Evolutionary conservation across 495 filamentous ascomycete genomes (phyloP), one percentile per base, ranked within the genome.

Genomic region (Trichoderma parareesei): DNA sequence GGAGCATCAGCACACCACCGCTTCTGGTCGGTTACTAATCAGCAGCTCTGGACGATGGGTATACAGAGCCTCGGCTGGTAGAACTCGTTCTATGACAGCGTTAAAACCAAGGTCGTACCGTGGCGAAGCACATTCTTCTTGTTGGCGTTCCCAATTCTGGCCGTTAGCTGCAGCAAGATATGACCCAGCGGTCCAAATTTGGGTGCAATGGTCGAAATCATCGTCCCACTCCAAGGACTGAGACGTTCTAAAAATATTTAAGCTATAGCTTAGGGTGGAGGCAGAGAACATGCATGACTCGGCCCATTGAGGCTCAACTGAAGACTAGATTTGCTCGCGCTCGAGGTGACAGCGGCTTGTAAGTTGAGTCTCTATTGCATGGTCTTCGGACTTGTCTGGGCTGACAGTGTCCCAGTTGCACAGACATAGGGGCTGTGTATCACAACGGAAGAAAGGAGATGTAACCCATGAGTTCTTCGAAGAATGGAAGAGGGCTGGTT

Each of bases 281-380:
- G 46, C 18, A 18, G 46, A 16, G n/a, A 20, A 18, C 46, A 49
- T 4, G n/a, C 18, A 49, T 49, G 46, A 49, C 46, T 49, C 46
- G 20, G 46, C 46, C 16, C 46, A 48, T 46, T 46, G 43, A 46
- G 43, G 46, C 46, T 49, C 46, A 20, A 49, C 46, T 49, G 46
- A 49, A 16, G 20, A 18, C 46, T 49, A 9, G n/a, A 18, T 27
- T 27, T 27, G 27, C 27, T 27, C 27, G 27, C 27, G 1, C 27
- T 27, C 27, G 27, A 27, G 27, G 27, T 27, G 27, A 27, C 27
- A 27, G 27, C 27, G 27, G 2, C 27, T 27, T 27, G 27, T 27
- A 27, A 27, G 27, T 27, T 27, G 27, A 27, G 2, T 27, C 27
- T 27, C 27, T 27, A 27, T 27, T 27, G 27, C 27, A 27, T 27